A percentile compares a stretch with the other conserved stretches of the same genome.
Conservation (phyloP, 176 grass and related monocot species). For the barley (Hordeum vulgare) region MorexV3_pseudomolecules_assembly NC_058523.1:515464623-515465122, state of each 20-base stretch:
- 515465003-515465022: slow-evolving; percentile 35
- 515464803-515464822: slow-evolving; percentile 54
- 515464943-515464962: slow-evolving; percentile 57
- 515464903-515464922: slow-evolving; percentile 57
- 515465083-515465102: slow-evolving; percentile 43
- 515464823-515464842: slow-evolving; percentile 46
- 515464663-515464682: slow-evolving; percentile 12
- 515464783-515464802: slow-evolving; percentile 24
- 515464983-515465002: slow-evolving; percentile 50
- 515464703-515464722: slow-evolving; percentile 45
- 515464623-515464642: slow-evolving; percentile 76
- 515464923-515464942: slow-evolving; percentile 73
- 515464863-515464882: slow-evolving; percentile 84
- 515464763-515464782: slow-evolving; percentile 41
- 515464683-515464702: slow-evolving; percentile 80
- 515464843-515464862: slow-evolving; percentile 40
- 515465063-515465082: slow-evolving; percentile 49
- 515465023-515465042: slow-evolving; percentile 42
- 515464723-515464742: slow-evolving; percentile 62
- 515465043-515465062: slow-evolving; percentile 50
- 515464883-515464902: slow-evolving; percentile 69
- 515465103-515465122: background rate
- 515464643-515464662: slow-evolving; percentile 64
- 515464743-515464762: slow-evolving; percentile 43
- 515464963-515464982: slow-evolving; percentile 49